Evolutionary conservation across 257 asterid genomes (phyloP), one percentile per base, ranked within the genome.

Genomic region (Linaria vulgaris): DNA sequence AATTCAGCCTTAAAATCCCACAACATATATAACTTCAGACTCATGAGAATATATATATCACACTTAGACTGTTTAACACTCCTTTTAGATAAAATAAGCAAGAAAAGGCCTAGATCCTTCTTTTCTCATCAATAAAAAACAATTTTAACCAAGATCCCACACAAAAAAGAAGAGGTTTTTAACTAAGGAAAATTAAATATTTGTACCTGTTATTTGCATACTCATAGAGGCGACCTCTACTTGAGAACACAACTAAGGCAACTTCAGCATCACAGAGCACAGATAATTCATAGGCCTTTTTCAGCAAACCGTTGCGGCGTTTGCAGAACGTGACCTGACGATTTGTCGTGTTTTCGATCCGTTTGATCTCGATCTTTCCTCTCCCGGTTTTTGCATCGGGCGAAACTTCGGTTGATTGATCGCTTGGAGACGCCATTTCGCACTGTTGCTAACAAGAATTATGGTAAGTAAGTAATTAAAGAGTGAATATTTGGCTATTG

Each of bases 231-330:
- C 94, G 95, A 47, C 98, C 98, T 30, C 98, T 83, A 74, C 70
- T 82, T 4, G 98, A 91, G 91, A 91, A 91, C 67, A 91, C 95
- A 48, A 91, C 70, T 71, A 91, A 73, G 59, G 96, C 96, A 72
- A 91, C 89, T 71, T 91, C 98, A 50, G 98, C 98, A 68, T 91
- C 98, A 62, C 98, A 91, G 21, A 88, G 96, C 60, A 88, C 98
- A 59, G 98, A 91, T 10, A 91, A 63, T 66, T 91, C 98, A 70
- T 91, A 91, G 12, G 98, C 98, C 56, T 88, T 88, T 68, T 91
- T 91, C 5, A 91, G 85, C 74, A 91, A 53, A 13, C 98, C 98
- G 34, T 78, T 91, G 8, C 98, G 83, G 59, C 98, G 88, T 75
- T 91, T 91, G 70, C 98, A 91, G 83, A 91, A 91, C 15, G 98